Base-by-base conservation (phyloP, 768 basidiomycete genomes). In the Suillus subalutaceus region DNA sequence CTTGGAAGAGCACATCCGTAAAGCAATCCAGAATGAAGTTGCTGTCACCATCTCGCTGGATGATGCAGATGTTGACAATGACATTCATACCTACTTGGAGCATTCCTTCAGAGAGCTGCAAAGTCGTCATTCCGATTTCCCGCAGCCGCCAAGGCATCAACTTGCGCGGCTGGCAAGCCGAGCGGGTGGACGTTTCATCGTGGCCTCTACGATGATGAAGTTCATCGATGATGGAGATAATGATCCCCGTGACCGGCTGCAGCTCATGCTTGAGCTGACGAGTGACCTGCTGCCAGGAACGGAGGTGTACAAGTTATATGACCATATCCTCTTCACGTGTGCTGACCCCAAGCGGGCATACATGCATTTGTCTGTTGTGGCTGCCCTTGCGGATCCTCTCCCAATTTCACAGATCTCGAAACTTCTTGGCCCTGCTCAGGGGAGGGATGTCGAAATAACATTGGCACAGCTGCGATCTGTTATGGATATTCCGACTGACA, bases 381-480 rank as follows among this genome's bases (percentile, higher is more conserved):
- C 32, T 35, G 32, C 53, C 32, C 32, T 55, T 12, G 32, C 18
- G 6, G 53, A 55, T 18, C 53, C 53, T 55, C 53, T 55, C 10
- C 32, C 53, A 55, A 35, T 55, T 35, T 35, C 53, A 35, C 53
- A 55, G 30, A 55, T 55, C 10, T 55, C 18, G 53, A 55, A 55
- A 55, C 53, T 55, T 55, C 53, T 55, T 55, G 53, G 53, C 32
- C 53, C 32, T 35, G 32, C 18, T 35, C 32, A 20, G 32, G 53
- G 53, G 10, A 55, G 53, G 18, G 53, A 35, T 55, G 8, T 32
- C 4, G 53, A 55, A 55, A 55, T 18, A 32, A 55, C 53, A 20
- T 55, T 55, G 10, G 8, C 30, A 32, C 53, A 55, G 18, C 53
- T 55, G 20, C 18, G 18, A 18, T 55, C 30, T 55, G 18, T 55